phyloP scores from a whole-genome alignment of 345 rosid genomes.

The Eucalyptus guilfoylei region DNA sequence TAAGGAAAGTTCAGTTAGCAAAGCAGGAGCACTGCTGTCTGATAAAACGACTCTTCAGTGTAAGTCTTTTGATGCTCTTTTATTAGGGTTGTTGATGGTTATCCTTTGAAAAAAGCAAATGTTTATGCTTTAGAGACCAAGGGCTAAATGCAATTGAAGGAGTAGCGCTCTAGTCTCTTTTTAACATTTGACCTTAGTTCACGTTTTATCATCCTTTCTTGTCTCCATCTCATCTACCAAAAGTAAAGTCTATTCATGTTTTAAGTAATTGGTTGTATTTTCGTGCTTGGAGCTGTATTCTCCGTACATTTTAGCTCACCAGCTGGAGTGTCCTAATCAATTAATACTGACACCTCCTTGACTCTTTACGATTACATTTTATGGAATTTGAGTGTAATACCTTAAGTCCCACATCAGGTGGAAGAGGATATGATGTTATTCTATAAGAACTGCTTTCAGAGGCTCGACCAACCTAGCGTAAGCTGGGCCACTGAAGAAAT shows the following conservation, averaged over 20 bases:
- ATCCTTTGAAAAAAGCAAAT: background rate
- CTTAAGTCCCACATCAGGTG: background rate
- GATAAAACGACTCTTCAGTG: conserved; percentile 19
- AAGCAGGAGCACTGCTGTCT: conserved; percentile 5
- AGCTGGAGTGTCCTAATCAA: background rate
- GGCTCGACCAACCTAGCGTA: background rate
- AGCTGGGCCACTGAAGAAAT: background rate
- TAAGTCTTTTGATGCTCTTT: conserved; percentile 15
- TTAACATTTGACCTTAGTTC: background rate
- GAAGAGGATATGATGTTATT: background rate
- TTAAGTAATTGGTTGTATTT: background rate
- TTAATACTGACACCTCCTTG: background rate
- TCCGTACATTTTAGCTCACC: background rate
- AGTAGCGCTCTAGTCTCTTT: background rate
- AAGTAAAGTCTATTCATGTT: background rate
- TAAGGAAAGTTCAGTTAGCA: conserved; percentile 7
- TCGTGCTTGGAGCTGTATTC: background rate
- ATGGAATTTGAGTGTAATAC: background rate
- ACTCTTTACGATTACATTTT: background rate
- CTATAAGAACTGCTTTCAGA: background rate
- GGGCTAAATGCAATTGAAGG: background rate
- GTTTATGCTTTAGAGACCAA: background rate
- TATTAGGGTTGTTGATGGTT: background rate
- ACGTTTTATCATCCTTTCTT: background rate
- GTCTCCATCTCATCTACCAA: background rate